A percentile compares a stretch with the other conserved stretches of the same genome.
These are phyloP conservation scores for Penicillium oxalicum DNA, from an alignment of 2,329 filamentous ascomycete species.

Conservation along the genomic window DNA sequence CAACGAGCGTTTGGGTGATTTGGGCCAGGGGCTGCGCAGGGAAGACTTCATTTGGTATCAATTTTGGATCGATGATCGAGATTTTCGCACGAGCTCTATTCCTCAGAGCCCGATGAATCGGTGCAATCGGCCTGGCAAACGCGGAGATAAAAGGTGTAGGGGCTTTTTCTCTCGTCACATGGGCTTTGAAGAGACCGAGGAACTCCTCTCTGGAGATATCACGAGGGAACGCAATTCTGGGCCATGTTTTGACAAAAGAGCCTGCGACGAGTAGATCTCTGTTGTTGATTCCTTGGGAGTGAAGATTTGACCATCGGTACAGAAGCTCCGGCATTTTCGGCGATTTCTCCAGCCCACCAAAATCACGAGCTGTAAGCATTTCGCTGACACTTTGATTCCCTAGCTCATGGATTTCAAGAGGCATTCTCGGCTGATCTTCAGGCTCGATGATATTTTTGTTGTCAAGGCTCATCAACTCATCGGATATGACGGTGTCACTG, in stretches of 20 bases:
- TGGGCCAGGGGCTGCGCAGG: conserved; percentile 23
- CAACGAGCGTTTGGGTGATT: conserved; percentile 1
- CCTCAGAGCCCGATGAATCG: conserved; percentile 29
- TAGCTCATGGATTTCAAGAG: no score
- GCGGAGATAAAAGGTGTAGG: conserved; percentile 34
- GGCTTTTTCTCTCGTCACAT: conserved; percentile 19
- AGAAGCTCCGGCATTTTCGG: conserved; percentile 21
- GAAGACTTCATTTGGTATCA: conserved; percentile 21
- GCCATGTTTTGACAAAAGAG: conserved; percentile 14
- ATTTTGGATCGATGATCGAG: conserved; percentile 26
- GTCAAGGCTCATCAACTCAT: no score
- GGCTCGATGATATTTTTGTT: no score
- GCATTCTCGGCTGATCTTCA: no score
- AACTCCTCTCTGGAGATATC: conserved; percentile 16
- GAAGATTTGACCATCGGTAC: conserved; percentile 30
- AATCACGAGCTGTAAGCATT: neutral
- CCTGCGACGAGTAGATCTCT: conserved; percentile 21
- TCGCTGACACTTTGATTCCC: neutral
- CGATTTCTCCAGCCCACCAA: neutral
- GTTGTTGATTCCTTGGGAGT: conserved; percentile 29
- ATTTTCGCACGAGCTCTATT: conserved; percentile 20
- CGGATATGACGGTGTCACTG: neutral
- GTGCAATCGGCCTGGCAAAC: conserved; percentile 19
- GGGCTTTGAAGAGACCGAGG: conserved; percentile 16
- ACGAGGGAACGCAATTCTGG: conserved; percentile 8